Evolutionary conservation across 2,329 filamentous ascomycete species (phyloP).

Genomic region (Botrytis tulipae): DNA sequence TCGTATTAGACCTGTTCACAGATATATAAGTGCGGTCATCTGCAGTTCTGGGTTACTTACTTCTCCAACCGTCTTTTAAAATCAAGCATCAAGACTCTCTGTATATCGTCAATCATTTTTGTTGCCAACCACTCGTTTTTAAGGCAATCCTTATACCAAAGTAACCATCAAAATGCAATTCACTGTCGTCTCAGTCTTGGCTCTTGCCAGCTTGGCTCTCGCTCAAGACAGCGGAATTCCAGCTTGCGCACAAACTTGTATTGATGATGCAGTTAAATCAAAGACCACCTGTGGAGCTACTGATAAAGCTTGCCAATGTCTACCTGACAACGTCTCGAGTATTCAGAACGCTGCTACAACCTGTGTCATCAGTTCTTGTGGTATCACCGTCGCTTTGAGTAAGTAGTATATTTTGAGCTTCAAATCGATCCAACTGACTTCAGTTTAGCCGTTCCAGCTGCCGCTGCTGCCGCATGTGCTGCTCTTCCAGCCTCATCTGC

Average conservation of each 20-base stretch:
- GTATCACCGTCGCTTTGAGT: constrained; percentile 13
- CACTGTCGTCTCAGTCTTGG: constrained; percentile 15
- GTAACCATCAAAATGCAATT: constrained; percentile 16
- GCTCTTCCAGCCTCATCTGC: constrained; percentile 6
- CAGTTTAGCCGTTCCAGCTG: constrained; percentile 1
- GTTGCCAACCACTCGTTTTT: constrained; percentile 21
- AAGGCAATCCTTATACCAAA: constrained; percentile 15
- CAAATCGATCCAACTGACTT: background rate
- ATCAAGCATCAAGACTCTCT: background rate
- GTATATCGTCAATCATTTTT: background rate
- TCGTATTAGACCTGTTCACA: background rate
- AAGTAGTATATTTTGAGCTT: background rate
- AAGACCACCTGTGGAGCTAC: constrained; percentile 10
- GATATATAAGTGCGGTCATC: constrained; percentile 13
- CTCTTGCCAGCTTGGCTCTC: constrained; percentile 8
- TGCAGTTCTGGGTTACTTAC: constrained; percentile 10
- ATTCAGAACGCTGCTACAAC: constrained; percentile 17
- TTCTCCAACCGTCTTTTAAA: background rate
- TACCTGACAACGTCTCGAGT: background rate
- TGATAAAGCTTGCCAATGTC: constrained; percentile 18
- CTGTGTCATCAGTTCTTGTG: constrained; percentile 13
- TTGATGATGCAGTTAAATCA: constrained; percentile 1
- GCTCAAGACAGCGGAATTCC: constrained; percentile 16
- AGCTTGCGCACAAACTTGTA: constrained; percentile 17
- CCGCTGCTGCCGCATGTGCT: constrained; percentile 6